A percentile compares a stretch with the other conserved stretches of the same genome.
phyloP scores from a whole-genome alignment of 1,284 basidiomycete genomes.

The Stereum hirsutum region DNA sequence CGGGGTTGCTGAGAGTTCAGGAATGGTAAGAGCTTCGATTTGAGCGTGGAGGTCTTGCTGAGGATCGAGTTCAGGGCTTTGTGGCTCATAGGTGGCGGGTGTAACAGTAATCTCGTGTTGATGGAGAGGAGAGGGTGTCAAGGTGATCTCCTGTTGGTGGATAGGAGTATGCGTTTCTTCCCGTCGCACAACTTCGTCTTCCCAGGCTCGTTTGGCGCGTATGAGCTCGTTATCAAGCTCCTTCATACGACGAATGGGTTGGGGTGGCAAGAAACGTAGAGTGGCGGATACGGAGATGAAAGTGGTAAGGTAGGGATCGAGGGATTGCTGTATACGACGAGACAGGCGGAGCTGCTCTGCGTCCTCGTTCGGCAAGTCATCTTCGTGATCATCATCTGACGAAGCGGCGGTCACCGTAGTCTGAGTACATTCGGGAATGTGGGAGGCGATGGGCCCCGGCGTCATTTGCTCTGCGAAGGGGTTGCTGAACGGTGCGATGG shows the following conservation, averaged over 20 bases:
- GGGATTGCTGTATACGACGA: constrained; percentile 64
- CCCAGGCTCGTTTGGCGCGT: constrained; percentile 63
- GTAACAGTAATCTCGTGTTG: constrained; percentile 11
- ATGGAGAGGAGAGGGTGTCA: constrained; percentile 23
- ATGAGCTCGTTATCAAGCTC: constrained; percentile 72
- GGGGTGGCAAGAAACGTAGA: constrained; percentile 83
- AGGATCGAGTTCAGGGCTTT: constrained; percentile 56
- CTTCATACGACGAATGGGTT: constrained; percentile 81
- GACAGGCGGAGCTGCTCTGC: constrained; percentile 61
- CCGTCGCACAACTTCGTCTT: constrained; percentile 73
- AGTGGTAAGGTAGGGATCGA: constrained; percentile 76
- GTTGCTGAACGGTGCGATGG: constrained; percentile 7
- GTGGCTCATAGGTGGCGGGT: constrained; percentile 22
- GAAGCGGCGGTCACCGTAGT: constrained; percentile 15
- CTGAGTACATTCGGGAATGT: background rate
- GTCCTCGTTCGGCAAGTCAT: constrained; percentile 59
- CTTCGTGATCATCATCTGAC: constrained; percentile 22
- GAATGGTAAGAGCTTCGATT: constrained; percentile 56
- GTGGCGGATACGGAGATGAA: constrained; percentile 90
- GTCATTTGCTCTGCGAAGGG: too few species aligned
- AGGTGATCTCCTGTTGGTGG: constrained; percentile 36
- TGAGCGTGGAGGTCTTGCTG: constrained; percentile 57
- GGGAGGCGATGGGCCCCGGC: too few species aligned
- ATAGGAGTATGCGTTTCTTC: constrained; percentile 54
- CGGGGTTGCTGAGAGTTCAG: constrained; percentile 38